These are phyloP conservation scores for Stromatinia cepivora DNA, from an alignment of 2,329 filamentous ascomycete species.

Conservation along the genomic window DNA sequence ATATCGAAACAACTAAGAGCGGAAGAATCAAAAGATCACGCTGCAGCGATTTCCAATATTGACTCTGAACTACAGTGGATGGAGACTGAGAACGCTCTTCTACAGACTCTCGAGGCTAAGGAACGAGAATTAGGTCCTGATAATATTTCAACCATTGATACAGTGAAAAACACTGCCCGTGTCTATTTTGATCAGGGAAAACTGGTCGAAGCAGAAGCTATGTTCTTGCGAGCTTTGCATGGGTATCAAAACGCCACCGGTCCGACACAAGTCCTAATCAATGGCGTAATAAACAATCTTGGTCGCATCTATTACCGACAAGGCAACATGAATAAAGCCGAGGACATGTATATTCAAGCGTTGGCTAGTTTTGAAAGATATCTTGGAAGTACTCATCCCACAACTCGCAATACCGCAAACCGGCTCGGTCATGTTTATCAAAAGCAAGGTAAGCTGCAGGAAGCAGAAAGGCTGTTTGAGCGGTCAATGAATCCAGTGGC, in stretches of 20 bases:
- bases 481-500: neutral
- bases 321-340: conserved; percentile 24
- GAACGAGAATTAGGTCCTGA: conserved; percentile 21
- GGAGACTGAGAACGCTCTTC: conserved; percentile 1
- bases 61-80: conserved; percentile 12
- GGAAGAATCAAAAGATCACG: neutral
- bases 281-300: conserved; percentile 22
- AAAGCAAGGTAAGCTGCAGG: conserved; percentile 19
- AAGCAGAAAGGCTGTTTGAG: conserved; percentile 7
- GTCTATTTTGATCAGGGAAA: conserved; percentile 26
- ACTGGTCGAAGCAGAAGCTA: conserved; percentile 30
- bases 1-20: neutral
- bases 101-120: conserved; percentile 16
- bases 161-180: conserved; percentile 23
- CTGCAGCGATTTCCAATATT: neutral
- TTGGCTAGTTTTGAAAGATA: conserved; percentile 33
- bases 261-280: conserved; percentile 23
- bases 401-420: conserved; percentile 25
- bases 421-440: conserved; percentile 22
- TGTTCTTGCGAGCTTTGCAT: conserved; percentile 25
- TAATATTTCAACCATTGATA: conserved; percentile 25
- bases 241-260: conserved; percentile 24
- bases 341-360: conserved; percentile 39
- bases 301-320: conserved; percentile 23
- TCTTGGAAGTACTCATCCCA: conserved; percentile 18